phyloP scores from a whole-genome alignment of 169 alveolate species.

The Cystoisospora suis region DNA sequence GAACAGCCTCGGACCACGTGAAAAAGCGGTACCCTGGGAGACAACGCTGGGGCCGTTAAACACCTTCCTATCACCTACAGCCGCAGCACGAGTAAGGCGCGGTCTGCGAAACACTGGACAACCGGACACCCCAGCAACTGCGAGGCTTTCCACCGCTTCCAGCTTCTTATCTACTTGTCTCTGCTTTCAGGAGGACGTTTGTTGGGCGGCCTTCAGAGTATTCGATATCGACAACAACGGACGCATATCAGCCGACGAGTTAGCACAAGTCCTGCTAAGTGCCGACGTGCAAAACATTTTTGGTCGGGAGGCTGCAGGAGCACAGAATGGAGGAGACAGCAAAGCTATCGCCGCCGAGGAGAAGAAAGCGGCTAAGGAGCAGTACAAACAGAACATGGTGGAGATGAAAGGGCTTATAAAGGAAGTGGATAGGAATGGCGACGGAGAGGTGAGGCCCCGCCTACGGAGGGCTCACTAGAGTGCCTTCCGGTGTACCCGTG shows the following conservation, averaged over 20 bases:
- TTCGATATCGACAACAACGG: constrained; percentile 93
- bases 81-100: too few relatives aligned
- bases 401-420: constrained; percentile 49
- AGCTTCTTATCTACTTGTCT: background rate
- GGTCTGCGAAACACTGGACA: too few relatives aligned
- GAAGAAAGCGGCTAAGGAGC: background rate
- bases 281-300: constrained; percentile 52
- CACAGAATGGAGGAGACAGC: background rate
- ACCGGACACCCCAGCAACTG: too few relatives aligned
- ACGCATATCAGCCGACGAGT: constrained; percentile 83
- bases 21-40: too few relatives aligned
- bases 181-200: constrained; percentile 61
- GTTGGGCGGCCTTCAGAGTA: constrained; percentile 88
- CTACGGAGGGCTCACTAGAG: background rate
- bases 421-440: constrained; percentile 83
- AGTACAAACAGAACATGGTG: constrained; percentile 38
- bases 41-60: too few relatives aligned
- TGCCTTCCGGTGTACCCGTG: too few relatives aligned
- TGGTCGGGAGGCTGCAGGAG: background rate
- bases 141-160: background rate
- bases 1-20: too few relatives aligned
- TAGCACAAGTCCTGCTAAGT: constrained; percentile 63
- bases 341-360: background rate
- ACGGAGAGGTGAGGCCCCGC: constrained; percentile 67
- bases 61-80: too few relatives aligned